Base-by-base conservation (phyloP, 371 early-diverging fungal genomes). In the Dinochytrium kinnereticum region DNA sequence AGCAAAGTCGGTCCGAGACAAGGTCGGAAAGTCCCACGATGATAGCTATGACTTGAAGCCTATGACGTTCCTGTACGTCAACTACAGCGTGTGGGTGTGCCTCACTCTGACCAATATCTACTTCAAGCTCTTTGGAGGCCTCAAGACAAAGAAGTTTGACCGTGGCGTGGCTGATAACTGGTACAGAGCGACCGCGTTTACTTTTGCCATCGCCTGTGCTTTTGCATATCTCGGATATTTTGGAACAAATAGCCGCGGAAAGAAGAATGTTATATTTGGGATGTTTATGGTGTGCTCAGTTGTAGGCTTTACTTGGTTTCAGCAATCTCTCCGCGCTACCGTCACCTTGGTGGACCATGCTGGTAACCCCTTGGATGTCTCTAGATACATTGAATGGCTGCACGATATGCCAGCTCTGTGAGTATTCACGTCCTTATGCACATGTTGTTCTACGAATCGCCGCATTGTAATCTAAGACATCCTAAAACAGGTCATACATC, bases 51-150 rank as follows among this genome's bases (percentile, higher is more conserved):
- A 66, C 44, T n/a, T 66, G 40, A 37, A 40, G 15, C 74, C 74
- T 17, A 49, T 73, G 66, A 57, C 68, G 0, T 75, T 75, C 53
- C 64, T 75, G 31, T 75, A 51, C 44, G 44, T 71, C 64, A 76
- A 76, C 69, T 76, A 71, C 64, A 71, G 28, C 33, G 40, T 76
- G 59, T 76, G 76, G 76, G 40, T 30, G 30, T 51, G 33, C 5
- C 59, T 53, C 36, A 66, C 53, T 33, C 38, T 21, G 15, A 34
- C 50, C 44, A 72, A 44, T 7, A 44, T 72, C 64, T 66, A 64
- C 38, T 53, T 66, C 38, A 5, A 59, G 7, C 72, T 76, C 39
- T 71, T 75, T 49, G 75, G 76, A n/a, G 64, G 68, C 13, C 59
- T 59, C 51, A 59, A 53, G 21, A 51, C 69, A 15, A 50, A 51